Base-by-base conservation (phyloP, 2,329 filamentous ascomycete species). In the Clonostachys solani region DNA sequence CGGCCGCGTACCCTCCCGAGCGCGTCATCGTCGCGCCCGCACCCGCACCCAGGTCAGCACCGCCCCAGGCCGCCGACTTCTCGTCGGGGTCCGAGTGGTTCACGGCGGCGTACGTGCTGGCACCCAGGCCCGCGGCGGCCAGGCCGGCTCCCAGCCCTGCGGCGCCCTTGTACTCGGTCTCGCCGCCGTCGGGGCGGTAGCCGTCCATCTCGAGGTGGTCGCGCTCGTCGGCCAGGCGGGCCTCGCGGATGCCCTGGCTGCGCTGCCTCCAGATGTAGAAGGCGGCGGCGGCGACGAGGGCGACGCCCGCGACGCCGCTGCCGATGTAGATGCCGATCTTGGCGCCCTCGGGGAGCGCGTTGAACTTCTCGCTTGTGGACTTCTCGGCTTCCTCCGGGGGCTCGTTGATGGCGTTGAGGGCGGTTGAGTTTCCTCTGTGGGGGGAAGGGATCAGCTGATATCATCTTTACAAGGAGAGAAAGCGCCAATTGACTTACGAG, bases 221-320 rank as follows among this genome's bases (percentile, higher is more conserved):
- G 45, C 66, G 65, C 47, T 71, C 64, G 34, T 67, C 68, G 15
- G 73, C 75, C 9, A 67, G 48, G 36, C 67, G 66, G 36, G 78
- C 77, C 58, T 84, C 81, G 18, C 56, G 58, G 17, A 69, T 68
- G 12, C 81, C 81, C 0, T 64, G 65, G 40, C 73, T 71, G 36
- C 80, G 73, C 60, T 83, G 78, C 40, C 71, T 70, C 57, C 80
- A 65, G 63, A 75, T 82, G 67, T 77, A 80, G 58, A 78, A 75
- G 17, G 74, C 57, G 7, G 73, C 64, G 0, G 65, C 63, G 29
- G 59, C 63, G 15, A 77, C 23, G 1, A 76, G 55, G 6, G 73
- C 50, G 19, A 66, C 72, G 7, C 60, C 77, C 1, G 72, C 69
- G 16, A 54, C 63, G n/a, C 64, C 74, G 3, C 66, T 71, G 10